Evolutionary conservation across 2,329 filamentous ascomycete species (phyloP).

Genomic region (Cordyceps javanica): DNA sequence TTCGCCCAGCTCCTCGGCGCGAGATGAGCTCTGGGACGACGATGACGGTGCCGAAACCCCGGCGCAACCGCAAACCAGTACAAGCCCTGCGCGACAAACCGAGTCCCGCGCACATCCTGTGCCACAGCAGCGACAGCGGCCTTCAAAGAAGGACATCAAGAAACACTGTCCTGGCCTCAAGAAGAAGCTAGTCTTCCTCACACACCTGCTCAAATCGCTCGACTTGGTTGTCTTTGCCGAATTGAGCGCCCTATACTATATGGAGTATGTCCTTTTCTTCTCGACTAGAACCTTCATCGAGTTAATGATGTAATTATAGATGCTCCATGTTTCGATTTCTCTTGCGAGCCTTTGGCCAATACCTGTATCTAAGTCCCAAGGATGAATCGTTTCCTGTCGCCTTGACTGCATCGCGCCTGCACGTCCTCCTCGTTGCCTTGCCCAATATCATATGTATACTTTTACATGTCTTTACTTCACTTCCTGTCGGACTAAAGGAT

Average conservation of each 20-base stretch:
- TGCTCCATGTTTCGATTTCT: conserved; percentile 59
- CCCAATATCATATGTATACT: conserved; percentile 57
- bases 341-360: conserved; percentile 52
- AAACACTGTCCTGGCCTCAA: conserved; percentile 37
- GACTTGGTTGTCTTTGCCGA: conserved; percentile 60
- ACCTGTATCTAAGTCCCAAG: conserved; percentile 59
- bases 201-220: conserved; percentile 52
- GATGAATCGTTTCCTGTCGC: conserved; percentile 49
- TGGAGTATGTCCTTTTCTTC: conserved; percentile 48
- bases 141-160: conserved; percentile 31
- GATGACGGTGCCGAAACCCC: neutral
- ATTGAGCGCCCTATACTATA: conserved; percentile 61
- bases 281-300: neutral
- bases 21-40: conserved; percentile 7
- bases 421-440: conserved; percentile 51
- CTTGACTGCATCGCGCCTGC: conserved; percentile 49
- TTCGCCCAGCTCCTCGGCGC: conserved; percentile 35
- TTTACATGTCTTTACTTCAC: conserved; percentile 49
- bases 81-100: neutral
- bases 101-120: neutral
- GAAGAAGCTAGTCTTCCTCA: conserved; percentile 56
- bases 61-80: neutral
- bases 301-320: conserved; percentile 30
- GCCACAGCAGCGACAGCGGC: conserved; percentile 23
- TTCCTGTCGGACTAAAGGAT: conserved; percentile 53